These are phyloP conservation scores for Colletotrichum paranaense DNA, from an alignment of 2,329 filamentous ascomycete species.

Conservation along the genomic window DNA sequence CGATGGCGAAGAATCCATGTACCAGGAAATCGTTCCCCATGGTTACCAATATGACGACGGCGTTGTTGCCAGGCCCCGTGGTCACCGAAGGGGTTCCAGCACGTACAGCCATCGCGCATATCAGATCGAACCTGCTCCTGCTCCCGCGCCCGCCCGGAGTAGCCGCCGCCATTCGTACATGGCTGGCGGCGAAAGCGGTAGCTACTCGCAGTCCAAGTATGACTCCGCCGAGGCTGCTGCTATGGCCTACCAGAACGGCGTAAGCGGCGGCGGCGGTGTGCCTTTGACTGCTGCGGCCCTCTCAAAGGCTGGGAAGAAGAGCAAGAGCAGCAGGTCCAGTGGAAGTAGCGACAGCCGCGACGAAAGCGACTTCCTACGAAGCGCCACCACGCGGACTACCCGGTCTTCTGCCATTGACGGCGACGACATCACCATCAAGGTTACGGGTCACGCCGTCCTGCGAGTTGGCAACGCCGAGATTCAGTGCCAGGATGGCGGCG, in stretches of 20 bases:
- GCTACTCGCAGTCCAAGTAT: constrained; percentile 51
- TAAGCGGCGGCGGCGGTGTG: constrained; percentile 56
- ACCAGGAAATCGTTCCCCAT: constrained; percentile 52
- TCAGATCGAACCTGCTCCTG: constrained; percentile 52
- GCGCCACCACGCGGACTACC: constrained; percentile 71
- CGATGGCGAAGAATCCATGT: constrained; percentile 48
- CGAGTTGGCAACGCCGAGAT: constrained; percentile 69
- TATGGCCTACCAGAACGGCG: constrained; percentile 64
- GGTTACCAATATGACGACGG: constrained; percentile 46
- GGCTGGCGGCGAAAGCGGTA: constrained; percentile 47
- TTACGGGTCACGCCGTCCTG: constrained; percentile 66
- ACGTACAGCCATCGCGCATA: constrained; percentile 53
- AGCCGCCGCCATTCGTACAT: constrained; percentile 56
- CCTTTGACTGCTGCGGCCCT: constrained; percentile 68
- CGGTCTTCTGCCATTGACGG: constrained; percentile 58
- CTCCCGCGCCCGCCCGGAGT: constrained; percentile 29
- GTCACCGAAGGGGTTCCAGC: constrained; percentile 43
- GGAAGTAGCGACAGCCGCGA: constrained; percentile 70
- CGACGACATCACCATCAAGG: constrained; percentile 70
- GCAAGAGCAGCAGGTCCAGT: constrained; percentile 65
- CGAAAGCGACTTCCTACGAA: constrained; percentile 72
- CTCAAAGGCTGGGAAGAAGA: constrained; percentile 59
- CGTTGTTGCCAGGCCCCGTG: constrained; percentile 47
- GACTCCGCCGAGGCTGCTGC: constrained; percentile 58
- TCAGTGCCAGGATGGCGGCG: constrained; percentile 67